These are phyloP conservation scores for Rhododendron ferrugineum DNA, from an alignment of 148 eudicot species.

Conservation along the genomic window DNA sequence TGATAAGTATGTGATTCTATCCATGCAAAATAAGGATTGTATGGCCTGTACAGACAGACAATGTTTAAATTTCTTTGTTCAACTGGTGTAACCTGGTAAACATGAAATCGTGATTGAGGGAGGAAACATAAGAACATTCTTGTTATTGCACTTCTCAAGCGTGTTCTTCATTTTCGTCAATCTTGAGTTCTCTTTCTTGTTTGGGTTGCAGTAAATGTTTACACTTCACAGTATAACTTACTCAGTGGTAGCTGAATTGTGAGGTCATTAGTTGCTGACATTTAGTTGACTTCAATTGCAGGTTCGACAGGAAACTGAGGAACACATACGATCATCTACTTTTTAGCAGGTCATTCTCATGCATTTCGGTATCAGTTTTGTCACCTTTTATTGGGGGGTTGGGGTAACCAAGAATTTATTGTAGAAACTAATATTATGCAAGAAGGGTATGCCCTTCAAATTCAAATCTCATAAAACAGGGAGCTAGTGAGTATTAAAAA, in stretches of 20 bases:
- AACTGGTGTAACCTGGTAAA: neutral
- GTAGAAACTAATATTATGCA: neutral
- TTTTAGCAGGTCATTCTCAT: constrained; percentile 72
- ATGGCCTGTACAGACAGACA: neutral
- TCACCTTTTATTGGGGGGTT: neutral
- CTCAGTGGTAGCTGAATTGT: constrained; percentile 2
- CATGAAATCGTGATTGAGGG: neutral
- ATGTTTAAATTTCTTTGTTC: neutral
- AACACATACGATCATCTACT: constrained; percentile 88
- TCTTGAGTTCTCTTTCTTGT: neutral
- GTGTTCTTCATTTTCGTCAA: constrained; percentile 1
- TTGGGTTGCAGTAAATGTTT: neutral
- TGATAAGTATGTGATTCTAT: neutral
- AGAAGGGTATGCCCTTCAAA: neutral
- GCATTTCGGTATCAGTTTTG: neutral
- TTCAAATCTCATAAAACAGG: neutral
- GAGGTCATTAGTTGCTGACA: constrained; percentile 9
- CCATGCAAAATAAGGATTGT: neutral
- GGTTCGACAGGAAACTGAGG: constrained; percentile 93
- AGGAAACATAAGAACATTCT: neutral
- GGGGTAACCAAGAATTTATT: neutral
- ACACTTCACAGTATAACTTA: neutral
- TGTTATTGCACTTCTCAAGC: neutral
- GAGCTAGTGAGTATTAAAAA: neutral
- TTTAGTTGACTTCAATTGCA: constrained; percentile 32